Evolutionary conservation across 495 filamentous ascomycete genomes (phyloP).

Genomic region (Xylaria telfairii): DNA sequence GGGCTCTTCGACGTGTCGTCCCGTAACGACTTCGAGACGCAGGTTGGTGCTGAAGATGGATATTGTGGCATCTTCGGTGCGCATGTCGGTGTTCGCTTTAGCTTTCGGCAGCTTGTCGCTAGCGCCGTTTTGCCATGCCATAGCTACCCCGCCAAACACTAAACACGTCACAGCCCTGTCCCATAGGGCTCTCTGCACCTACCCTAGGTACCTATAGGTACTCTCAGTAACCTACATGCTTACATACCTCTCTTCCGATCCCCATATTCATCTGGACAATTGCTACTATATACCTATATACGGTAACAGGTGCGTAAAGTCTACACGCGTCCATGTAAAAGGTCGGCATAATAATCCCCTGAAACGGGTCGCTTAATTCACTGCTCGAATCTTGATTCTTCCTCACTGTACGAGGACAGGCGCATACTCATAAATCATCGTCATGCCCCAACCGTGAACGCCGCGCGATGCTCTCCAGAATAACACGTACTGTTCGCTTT

Average conservation of each 20-base stretch:
- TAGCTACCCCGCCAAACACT: conserved; percentile 18
- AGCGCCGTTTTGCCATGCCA: not conserved
- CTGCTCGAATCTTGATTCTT: not conserved
- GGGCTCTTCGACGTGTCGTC: not conserved
- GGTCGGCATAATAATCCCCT: not conserved
- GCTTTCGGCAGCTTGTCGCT: not conserved
- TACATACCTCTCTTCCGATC: too few species aligned
- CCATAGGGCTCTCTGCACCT: not conserved
- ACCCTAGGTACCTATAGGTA: too few species aligned
- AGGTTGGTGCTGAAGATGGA: not conserved
- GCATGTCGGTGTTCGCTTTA: not conserved
- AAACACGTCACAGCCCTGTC: conserved; percentile 7
- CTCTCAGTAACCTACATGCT: too few species aligned
- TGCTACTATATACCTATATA: too few species aligned
- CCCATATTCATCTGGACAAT: too few species aligned
- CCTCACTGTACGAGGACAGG: not conserved
- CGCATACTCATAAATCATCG: not conserved
- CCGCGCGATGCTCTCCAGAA: conserved; percentile 21
- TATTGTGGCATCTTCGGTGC: not conserved
- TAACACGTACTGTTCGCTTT: not conserved
- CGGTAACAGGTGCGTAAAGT: not conserved
- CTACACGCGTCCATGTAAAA: not conserved
- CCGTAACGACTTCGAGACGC: too few species aligned
- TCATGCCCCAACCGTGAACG: conserved; percentile 7
- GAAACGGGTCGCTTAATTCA: not conserved